Conservation (phyloP, 2,329 filamentous ascomycete genomes). For the Penicillium sp. region DNA sequence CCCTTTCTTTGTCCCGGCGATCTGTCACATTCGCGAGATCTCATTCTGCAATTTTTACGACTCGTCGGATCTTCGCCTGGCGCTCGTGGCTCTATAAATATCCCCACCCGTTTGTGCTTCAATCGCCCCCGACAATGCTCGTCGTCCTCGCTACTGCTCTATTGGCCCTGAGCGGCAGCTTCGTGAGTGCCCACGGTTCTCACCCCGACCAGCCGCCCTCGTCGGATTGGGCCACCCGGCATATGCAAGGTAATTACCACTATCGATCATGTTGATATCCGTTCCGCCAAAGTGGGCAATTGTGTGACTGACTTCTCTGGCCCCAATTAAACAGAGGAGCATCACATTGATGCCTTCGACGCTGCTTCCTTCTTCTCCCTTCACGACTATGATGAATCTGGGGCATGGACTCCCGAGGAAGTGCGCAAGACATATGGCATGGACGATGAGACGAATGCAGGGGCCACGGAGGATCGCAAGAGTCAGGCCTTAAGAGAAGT, state of each 20-base stretch:
- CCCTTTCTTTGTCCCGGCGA: too few relatives aligned
- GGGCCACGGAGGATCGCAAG: conserved; percentile 43
- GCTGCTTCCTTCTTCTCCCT: conserved; percentile 78
- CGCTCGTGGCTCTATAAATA: too few relatives aligned
- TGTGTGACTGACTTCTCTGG: too few relatives aligned
- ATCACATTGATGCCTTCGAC: conserved; percentile 81
- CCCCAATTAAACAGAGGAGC: conserved; percentile 76
- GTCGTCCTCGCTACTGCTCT: too few relatives aligned
- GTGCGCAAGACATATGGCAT: conserved; percentile 84
- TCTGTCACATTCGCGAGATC: too few relatives aligned
- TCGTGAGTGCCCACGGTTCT: conserved; percentile 37
- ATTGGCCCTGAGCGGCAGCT: too few relatives aligned
- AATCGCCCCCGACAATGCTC: too few relatives aligned
- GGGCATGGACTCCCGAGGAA: conserved; percentile 69
- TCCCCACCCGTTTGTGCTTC: too few relatives aligned
- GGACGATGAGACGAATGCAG: conserved; percentile 45
- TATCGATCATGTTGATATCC: too few relatives aligned
- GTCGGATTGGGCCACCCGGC: conserved; percentile 42
- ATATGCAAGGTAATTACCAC: too few relatives aligned
- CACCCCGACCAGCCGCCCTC: conserved; percentile 31
- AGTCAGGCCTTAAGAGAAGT: conserved; percentile 57
- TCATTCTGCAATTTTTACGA: too few relatives aligned
- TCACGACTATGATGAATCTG: conserved; percentile 85
- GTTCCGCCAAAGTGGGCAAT: not conserved
- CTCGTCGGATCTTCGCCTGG: too few relatives aligned